Evolutionary conservation across 2,329 filamentous ascomycete genomes (phyloP), one percentile per base, ranked within the genome.

Genomic region (Neobulgaria alba): DNA sequence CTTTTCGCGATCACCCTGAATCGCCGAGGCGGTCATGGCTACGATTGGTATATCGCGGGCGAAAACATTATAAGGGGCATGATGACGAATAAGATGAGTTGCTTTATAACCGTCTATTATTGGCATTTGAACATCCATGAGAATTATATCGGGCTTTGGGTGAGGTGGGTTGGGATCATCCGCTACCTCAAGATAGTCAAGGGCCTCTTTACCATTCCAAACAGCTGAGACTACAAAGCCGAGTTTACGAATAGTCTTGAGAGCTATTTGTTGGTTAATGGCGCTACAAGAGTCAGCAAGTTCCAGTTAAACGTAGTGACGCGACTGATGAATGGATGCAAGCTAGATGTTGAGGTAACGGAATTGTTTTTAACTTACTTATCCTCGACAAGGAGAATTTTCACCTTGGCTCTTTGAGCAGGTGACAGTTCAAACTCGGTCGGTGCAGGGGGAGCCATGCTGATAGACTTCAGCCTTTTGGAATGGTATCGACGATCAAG

Each of bases 1-100:
- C 56, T 85, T 86, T 57, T 87, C 82, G 36, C 73, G 69, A 53
- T 88, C 83, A 3, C 83, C 83, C 56, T 85, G 80, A 30, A 87
- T 86, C 0, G 83, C 83, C 3, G 78, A 84, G 3, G 82, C 84
- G 0, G 83, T 88, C 80, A 88, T 85, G n/a, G 83, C 83, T 29
- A 88, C 78, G 37, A 88, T 85, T 0, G 82, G 82, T 4, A 85
- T 78, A 32, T 78, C 67, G 40, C 71, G 67, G 3, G 77, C 67
- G 38, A 73, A 71, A 2, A 65, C 54, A 30, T 72, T 77, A 61
- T 83, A 87, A 0, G 81, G 78, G 2, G 71, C 57, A 49, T 84
- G 76, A 41, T 82, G 79, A 12, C 83, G 72, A 33, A 90, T 71
- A 8, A 82, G 69, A 51, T 86, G 82, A 0, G 84, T 89, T 31